Base-by-base conservation (phyloP, 352 stramenopile species). In the Phytopythium vexans region DNA sequence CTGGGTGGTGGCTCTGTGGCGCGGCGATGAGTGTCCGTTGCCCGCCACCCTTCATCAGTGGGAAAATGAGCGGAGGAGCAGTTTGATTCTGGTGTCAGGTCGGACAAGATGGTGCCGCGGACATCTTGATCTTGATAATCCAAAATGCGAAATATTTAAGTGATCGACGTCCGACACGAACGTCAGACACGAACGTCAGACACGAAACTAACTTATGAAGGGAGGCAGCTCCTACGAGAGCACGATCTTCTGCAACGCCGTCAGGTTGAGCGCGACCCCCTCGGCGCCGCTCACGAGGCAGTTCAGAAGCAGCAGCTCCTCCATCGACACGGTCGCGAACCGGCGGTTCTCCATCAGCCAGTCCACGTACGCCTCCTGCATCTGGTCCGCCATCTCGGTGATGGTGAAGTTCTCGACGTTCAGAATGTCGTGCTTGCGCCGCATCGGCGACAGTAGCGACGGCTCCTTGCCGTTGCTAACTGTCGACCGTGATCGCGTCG, bases 271-370 rank as follows among this genome's bases (percentile, higher is more conserved):
- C 2, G 81, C 83, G 50, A 93, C 88, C 37, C 81, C 79, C 15
- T 89, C 78, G n/a, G 81, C 78, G 10, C 78, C 83, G 47, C 81
- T 91, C n/a, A 93, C 77, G 16, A 93, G 62, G 48, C 83, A 93
- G 50, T 90, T 93, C 21, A 93, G 70, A 36, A 93, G 65, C 33
- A 93, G 57, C 31, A 93, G 63, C 46, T 91, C 81, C 49, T 93
- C 83, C 80, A 93, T 91, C 31, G 77, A 75, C 9, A 91, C 77
- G 37, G 74, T 77, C 49, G 90, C 77, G 59, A 81, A 92, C 11
- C 80, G 78, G 31, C 78, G 71, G 35, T 62, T 72, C 63, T 89
- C 83, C 74, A 93, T 82, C 14, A 91, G 66, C 78, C 78, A 90
- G 65, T 88, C 77, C 8, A 90, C 77, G 41, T 91, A 92, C 7